Evolutionary conservation across 2,329 filamentous ascomycete species (phyloP).

Genomic region (Neonectria hederae): DNA sequence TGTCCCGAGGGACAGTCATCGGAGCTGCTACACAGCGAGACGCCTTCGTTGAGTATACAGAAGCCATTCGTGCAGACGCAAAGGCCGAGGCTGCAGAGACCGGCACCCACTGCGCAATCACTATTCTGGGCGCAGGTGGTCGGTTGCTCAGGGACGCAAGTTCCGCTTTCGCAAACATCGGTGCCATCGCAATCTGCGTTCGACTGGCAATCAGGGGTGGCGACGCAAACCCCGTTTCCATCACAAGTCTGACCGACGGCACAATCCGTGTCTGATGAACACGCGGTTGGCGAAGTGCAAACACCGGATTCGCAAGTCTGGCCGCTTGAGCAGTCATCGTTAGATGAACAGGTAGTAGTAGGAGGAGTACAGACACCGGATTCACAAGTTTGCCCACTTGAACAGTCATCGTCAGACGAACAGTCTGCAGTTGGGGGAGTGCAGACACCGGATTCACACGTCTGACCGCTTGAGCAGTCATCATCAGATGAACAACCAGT

Average conservation of each 20-base stretch:
- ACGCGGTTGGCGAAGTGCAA: background rate
- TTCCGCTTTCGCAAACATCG: constrained; percentile 8
- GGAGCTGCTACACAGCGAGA: background rate
- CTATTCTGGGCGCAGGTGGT: constrained; percentile 4
- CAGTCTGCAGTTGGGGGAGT: background rate
- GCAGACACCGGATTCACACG: background rate
- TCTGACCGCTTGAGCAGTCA: background rate
- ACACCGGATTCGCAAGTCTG: background rate
- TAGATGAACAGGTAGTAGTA: background rate
- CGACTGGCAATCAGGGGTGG: background rate
- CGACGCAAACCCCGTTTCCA: background rate
- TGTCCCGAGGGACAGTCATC: constrained; percentile 1
- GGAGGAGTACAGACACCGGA: constrained; percentile 1
- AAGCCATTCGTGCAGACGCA: constrained; percentile 3
- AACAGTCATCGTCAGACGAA: background rate
- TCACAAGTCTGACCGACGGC: background rate
- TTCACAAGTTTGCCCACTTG: no score
- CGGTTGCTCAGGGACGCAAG: background rate
- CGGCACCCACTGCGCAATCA: constrained; percentile 4
- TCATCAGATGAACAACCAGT: background rate
- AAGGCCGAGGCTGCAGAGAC: constrained; percentile 7
- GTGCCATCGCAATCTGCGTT: background rate
- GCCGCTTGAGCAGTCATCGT: background rate
- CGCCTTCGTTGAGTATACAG: background rate
- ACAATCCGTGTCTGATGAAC: background rate